Conservation (phyloP, 139 green algal genomes). For the Mesotaenium endlicherianum region DNA sequence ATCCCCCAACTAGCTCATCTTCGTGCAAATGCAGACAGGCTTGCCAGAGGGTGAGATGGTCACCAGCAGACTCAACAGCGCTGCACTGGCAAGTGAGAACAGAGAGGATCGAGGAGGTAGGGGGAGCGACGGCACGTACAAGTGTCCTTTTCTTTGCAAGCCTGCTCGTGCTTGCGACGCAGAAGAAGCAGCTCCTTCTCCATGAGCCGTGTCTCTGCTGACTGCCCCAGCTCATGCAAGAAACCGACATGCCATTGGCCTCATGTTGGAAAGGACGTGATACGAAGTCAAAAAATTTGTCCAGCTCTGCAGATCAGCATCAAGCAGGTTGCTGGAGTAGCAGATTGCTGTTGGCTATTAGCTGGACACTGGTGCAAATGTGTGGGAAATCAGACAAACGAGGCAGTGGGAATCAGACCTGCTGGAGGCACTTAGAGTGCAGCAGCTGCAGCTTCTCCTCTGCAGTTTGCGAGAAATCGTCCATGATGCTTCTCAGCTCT, state of each 20-base stretch:
- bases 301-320: neutral
- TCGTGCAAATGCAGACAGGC: neutral
- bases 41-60: neutral
- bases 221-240: neutral
- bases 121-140: neutral
- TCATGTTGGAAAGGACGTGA: neutral
- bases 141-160: neutral
- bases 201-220: neutral
- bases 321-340: neutral
- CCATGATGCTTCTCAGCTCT: neutral
- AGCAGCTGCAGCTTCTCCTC: constrained; percentile 10
- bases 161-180: neutral
- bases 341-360: neutral
- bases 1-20: neutral
- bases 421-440: neutral
- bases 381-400: neutral
- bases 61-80: neutral
- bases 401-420: constrained; percentile 1
- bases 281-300: constrained; percentile 14
- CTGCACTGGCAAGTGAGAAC: neutral
- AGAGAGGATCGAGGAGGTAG: neutral
- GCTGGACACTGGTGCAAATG: neutral
- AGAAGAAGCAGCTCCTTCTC: neutral
- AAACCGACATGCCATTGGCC: neutral
- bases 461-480: neutral